Conservation (phyloP, 2,329 filamentous ascomycete genomes). For the Aureobasidium sp. region DNA sequence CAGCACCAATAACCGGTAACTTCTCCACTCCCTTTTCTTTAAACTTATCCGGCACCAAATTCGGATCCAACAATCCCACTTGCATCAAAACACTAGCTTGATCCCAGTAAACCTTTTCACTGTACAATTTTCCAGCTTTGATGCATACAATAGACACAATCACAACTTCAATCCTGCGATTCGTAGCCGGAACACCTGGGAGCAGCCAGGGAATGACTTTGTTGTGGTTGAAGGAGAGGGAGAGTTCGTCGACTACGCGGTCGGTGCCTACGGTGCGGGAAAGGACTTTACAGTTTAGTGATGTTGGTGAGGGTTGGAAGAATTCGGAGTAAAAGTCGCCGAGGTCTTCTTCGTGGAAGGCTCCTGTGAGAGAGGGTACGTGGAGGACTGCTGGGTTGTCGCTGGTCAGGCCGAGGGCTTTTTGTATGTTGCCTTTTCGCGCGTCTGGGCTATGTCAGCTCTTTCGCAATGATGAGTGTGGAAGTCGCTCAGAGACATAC, state of each 20-base stretch:
- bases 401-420: slow-evolving; percentile 30
- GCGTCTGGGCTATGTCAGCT: slow-evolving; percentile 12
- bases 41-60: slow-evolving; percentile 39
- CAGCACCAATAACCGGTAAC: slow-evolving; percentile 38
- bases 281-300: slow-evolving; percentile 45
- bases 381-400: slow-evolving; percentile 33
- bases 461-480: background rate
- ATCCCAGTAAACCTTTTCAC: slow-evolving; percentile 55
- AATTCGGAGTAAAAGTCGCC: slow-evolving; percentile 47
- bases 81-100: slow-evolving; percentile 54
- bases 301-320: slow-evolving; percentile 45
- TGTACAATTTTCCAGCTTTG: slow-evolving; percentile 44
- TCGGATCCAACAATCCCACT: slow-evolving; percentile 49
- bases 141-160: slow-evolving; percentile 50
- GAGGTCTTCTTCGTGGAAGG: slow-evolving; percentile 34
- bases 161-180: slow-evolving; percentile 46
- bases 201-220: slow-evolving; percentile 51
- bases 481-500: slow-evolving; percentile 3
- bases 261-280: slow-evolving; percentile 51
- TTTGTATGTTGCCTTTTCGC: slow-evolving; percentile 27
- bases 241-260: slow-evolving; percentile 53
- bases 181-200: slow-evolving; percentile 48
- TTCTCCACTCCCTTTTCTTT: slow-evolving; percentile 37
- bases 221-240: slow-evolving; percentile 49
- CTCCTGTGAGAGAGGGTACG: slow-evolving; percentile 39